Conservation (phyloP, 1,284 basidiomycete genomes). For the Malassezia furfur region DNA sequence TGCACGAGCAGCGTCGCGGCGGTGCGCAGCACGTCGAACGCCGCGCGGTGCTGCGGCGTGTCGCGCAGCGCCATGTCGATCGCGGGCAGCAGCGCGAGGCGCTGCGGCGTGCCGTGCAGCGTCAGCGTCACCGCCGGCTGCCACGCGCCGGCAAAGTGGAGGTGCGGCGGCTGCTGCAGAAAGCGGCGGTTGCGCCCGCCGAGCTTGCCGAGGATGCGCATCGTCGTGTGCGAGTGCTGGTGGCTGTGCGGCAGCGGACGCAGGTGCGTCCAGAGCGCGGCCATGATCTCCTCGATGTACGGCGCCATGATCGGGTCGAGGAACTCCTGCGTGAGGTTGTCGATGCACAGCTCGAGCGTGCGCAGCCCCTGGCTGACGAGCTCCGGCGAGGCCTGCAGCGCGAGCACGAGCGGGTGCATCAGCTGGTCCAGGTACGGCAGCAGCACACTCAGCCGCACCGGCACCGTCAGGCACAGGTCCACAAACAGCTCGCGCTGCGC, state of each 20-base stretch:
- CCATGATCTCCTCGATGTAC: constrained; percentile 70
- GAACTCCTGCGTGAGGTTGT: constrained; percentile 97
- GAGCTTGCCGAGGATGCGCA: constrained; percentile 92
- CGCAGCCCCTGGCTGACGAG: constrained; percentile 90
- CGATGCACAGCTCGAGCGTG: constrained; percentile 97
- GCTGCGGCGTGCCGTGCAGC: constrained; percentile 50
- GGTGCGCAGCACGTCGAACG: constrained; percentile 68
- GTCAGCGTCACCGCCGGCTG: constrained; percentile 24
- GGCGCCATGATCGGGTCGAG: constrained; percentile 91
- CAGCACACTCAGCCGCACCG: constrained; percentile 86
- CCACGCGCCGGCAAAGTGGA: constrained; percentile 55
- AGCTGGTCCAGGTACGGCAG: constrained; percentile 89
- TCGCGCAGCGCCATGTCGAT: constrained; percentile 63
- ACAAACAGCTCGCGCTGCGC: constrained; percentile 57
- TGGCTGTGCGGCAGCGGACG: constrained; percentile 84
- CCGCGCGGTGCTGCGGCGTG: constrained; percentile 61
- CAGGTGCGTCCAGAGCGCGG: constrained; percentile 58
- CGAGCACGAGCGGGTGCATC: constrained; percentile 91
- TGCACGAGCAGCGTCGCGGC: constrained; percentile 50
- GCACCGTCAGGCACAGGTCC: constrained; percentile 93
- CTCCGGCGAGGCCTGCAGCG: constrained; percentile 68
- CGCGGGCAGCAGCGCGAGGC: constrained; percentile 64
- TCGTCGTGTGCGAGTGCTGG: constrained; percentile 84
- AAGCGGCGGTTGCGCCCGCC: constrained; percentile 81
- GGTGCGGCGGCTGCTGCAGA: constrained; percentile 67